A percentile compares a stretch with the other conserved stretches of the same genome.
phyloP scores from a whole-genome alignment of 2,329 filamentous ascomycete genomes.

The Aureobasidium sp. region DNA sequence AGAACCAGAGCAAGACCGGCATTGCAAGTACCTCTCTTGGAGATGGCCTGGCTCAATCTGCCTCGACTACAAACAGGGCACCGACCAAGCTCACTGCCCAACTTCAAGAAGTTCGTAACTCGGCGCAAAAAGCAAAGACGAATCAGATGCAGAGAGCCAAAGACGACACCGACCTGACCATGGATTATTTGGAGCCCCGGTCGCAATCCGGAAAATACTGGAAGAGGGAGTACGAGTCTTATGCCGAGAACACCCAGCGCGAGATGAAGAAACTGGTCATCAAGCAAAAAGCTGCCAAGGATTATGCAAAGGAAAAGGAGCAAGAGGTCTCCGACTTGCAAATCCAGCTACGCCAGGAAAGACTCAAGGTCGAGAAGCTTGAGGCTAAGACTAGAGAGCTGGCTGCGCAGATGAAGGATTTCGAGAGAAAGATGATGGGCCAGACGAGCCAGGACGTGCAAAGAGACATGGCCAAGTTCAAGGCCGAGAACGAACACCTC shows the following conservation, averaged over 20 bases:
- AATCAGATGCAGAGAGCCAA: slow-evolving; percentile 24
- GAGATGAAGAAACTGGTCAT: slow-evolving; percentile 71
- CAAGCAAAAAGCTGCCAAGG: slow-evolving; percentile 73
- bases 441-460: background rate
- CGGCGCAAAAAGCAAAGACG: slow-evolving; percentile 23
- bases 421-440: slow-evolving; percentile 23
- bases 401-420: slow-evolving; percentile 47
- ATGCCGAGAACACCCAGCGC: slow-evolving; percentile 61
- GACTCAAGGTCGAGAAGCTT: slow-evolving; percentile 54
- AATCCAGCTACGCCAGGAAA: slow-evolving; percentile 59
- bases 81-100: slow-evolving; percentile 35
- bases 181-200: slow-evolving; percentile 64
- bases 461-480: background rate
- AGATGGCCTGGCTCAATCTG: slow-evolving; percentile 17
- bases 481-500: background rate
- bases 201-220: slow-evolving; percentile 71
- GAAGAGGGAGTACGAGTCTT: slow-evolving; percentile 69
- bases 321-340: slow-evolving; percentile 59
- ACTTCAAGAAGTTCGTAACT: slow-evolving; percentile 36
- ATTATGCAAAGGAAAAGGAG: slow-evolving; percentile 71
- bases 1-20: slow-evolving; percentile 29
- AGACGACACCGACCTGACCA: slow-evolving; percentile 54
- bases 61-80: background rate
- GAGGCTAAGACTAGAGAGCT: slow-evolving; percentile 55
- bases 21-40: slow-evolving; percentile 37